These are phyloP conservation scores for Citrus sinensis DNA, from an alignment of 345 rosid species.

Conservation along the genomic window DNA sequence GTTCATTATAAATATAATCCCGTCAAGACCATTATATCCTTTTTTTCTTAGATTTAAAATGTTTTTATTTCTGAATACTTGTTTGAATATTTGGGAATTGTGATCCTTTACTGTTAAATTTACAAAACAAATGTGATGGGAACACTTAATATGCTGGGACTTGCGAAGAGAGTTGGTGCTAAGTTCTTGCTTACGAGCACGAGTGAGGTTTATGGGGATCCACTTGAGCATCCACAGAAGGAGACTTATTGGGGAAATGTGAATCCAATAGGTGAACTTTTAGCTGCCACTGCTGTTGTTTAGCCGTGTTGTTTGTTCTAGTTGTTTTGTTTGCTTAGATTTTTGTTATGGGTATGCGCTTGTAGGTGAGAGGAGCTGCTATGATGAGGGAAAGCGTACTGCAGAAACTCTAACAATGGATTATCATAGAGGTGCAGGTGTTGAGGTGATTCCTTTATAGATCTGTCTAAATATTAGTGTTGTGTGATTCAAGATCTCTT, in stretches of 20 bases:
- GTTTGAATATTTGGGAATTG: conserved; percentile 3
- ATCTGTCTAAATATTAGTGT: background rate
- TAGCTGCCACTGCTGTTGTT: background rate
- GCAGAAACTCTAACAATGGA: conserved; percentile 97
- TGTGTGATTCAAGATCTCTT: background rate
- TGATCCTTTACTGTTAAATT: conserved; percentile 47
- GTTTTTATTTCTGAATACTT: conserved; percentile 2
- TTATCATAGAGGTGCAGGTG: conserved; percentile 92
- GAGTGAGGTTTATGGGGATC: conserved; percentile 99
- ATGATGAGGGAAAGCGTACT: conserved; percentile 97
- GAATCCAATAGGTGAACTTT: conserved; percentile 76
- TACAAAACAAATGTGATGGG: conserved; percentile 99
- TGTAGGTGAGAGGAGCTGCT: conserved; percentile 93
- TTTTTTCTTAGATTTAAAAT: background rate
- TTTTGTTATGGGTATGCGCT: conserved; percentile 3
- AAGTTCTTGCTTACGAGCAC: conserved; percentile 95
- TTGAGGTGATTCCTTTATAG: conserved; percentile 50
- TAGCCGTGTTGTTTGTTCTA: background rate
- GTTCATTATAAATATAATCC: conserved; percentile 97
- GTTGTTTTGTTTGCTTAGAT: background rate
- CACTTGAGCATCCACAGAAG: conserved; percentile 98
- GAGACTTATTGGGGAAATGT: conserved; percentile 99
- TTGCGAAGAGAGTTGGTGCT: conserved; percentile 98
- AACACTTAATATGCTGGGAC: conserved; percentile 94
- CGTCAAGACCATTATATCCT: conserved; percentile 98